Base-by-base conservation (phyloP, 257 asterid genomes). In the Solanum etuberosum region DNA sequence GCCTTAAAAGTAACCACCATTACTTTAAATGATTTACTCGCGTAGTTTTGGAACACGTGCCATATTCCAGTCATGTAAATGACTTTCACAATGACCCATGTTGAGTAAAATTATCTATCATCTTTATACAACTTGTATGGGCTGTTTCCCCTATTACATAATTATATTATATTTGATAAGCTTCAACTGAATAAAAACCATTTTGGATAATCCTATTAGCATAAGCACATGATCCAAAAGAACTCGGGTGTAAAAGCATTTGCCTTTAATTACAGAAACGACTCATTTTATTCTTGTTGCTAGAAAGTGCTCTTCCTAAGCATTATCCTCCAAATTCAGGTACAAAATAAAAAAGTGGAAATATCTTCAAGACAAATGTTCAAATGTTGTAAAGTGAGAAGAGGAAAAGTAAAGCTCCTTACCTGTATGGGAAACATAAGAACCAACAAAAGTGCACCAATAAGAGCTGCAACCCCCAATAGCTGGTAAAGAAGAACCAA, bases 341-440 rank as follows among this genome's bases (percentile, higher is more conserved):
- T 42, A 40, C 29, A 77, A n/a, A 77, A 77, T 27, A 14, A 40
- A 77, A 15, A 42, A n/a, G 15, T 7, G 61, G 37, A 77, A 77
- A 42, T 42, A 15, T 77, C 23, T 77, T 15, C 16, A 42, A n/a
- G 15, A 77, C 13, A 25, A 77, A 25, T 40, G 37, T 14, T 6
- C 27, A n/a, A 42, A 77, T 40, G 84, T 76, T n/a, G 29, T 38
- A 25, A 77, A 7, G 61, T 25, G 84, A 14, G 57, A 25, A 25
- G 61, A 77, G n/a, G 38, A 77, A 40, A 25, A 42, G 86, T 70
- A 87, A 87, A 70, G 86, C 48, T 15, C 31, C 89, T 32, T 91
- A 96, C 99, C 92, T 97, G 98, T 89, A 94, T 81, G 5, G 98
- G 98, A 89, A 97, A 97, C 90, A 97, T 90, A 85, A 97, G 95